phyloP scores from a whole-genome alignment of 1,284 basidiomycete species.

The Retiboletus flavoniger region DNA sequence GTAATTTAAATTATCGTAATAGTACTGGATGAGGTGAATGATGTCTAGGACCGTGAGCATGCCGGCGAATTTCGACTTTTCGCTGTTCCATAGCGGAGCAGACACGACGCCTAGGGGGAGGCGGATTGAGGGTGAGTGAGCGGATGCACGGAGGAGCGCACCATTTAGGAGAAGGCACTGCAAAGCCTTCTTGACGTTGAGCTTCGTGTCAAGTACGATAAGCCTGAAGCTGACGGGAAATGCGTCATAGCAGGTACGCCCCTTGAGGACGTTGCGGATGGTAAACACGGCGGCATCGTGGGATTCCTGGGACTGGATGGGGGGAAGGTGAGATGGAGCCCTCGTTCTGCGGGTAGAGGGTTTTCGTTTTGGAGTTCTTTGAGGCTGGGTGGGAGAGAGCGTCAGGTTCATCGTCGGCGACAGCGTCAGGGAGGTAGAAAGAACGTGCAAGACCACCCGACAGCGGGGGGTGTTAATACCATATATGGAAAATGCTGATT shows the following conservation, averaged over 20 bases:
- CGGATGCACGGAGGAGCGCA: constrained; percentile 34
- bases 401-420: constrained; percentile 39
- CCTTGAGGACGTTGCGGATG: constrained; percentile 82
- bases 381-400: constrained; percentile 35
- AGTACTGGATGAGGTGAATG: constrained; percentile 96
- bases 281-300: constrained; percentile 76
- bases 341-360: constrained; percentile 49
- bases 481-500: constrained; percentile 9
- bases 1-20: constrained; percentile 85
- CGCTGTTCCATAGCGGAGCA: constrained; percentile 97
- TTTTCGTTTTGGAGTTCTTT: constrained; percentile 36
- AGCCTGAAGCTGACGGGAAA: constrained; percentile 95
- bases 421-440: neutral
- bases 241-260: constrained; percentile 89
- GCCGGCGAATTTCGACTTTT: constrained; percentile 85
- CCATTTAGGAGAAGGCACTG: constrained; percentile 89
- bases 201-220: constrained; percentile 93
- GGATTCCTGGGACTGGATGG: constrained; percentile 51
- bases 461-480: constrained; percentile 16
- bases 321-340: constrained; percentile 59
- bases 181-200: constrained; percentile 91
- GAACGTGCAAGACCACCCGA: constrained; percentile 12
- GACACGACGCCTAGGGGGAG: constrained; percentile 83
- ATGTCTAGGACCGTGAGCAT: constrained; percentile 97
- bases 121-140: neutral